These are phyloP conservation scores for Pholiota conissans DNA, from an alignment of 768 basidiomycete species.

Conservation along the genomic window DNA sequence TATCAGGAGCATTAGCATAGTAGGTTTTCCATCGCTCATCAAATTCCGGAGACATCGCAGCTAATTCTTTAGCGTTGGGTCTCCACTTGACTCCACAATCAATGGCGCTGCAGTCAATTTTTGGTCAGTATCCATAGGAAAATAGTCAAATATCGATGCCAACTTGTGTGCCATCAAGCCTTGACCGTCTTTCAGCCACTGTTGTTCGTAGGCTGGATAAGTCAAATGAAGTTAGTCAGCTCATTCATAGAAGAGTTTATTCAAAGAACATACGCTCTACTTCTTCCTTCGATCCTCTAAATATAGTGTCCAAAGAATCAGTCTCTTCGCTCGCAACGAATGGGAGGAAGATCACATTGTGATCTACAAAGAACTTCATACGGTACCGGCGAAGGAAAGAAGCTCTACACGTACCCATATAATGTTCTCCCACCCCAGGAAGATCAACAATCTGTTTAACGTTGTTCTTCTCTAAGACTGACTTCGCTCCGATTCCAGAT, in stretches of 20 bases:
- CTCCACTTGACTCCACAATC: slow-evolving; percentile 60
- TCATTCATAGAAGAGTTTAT: neutral
- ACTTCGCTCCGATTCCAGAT: slow-evolving; percentile 57
- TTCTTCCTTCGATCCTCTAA: slow-evolving; percentile 38
- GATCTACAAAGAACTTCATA: slow-evolving; percentile 31
- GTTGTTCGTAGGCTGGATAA: slow-evolving; percentile 20
- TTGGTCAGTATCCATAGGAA: neutral
- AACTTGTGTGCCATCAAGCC: slow-evolving; percentile 60
- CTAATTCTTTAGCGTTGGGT: slow-evolving; percentile 48
- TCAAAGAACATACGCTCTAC: slow-evolving; percentile 36
- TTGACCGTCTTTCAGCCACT: slow-evolving; percentile 37
- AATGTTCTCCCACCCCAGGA: slow-evolving; percentile 77
- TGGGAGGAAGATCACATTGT: slow-evolving; percentile 35
- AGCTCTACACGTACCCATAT: slow-evolving; percentile 37
- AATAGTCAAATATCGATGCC: slow-evolving; percentile 1
- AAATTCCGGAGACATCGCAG: slow-evolving; percentile 51
- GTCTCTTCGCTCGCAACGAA: slow-evolving; percentile 47
- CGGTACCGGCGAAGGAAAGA: neutral
- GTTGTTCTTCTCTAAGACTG: slow-evolving; percentile 44
- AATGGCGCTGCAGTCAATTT: slow-evolving; percentile 35
- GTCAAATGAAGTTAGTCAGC: neutral
- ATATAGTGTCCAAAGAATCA: slow-evolving; percentile 49
- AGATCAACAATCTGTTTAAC: slow-evolving; percentile 59
- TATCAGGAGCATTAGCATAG: slow-evolving; percentile 54
- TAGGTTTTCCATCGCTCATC: slow-evolving; percentile 47